A percentile compares a stretch with the other conserved stretches of the same genome.
phyloP scores from a whole-genome alignment of 2,329 filamentous ascomycete species.

The Peltaster fructicola region DNA sequence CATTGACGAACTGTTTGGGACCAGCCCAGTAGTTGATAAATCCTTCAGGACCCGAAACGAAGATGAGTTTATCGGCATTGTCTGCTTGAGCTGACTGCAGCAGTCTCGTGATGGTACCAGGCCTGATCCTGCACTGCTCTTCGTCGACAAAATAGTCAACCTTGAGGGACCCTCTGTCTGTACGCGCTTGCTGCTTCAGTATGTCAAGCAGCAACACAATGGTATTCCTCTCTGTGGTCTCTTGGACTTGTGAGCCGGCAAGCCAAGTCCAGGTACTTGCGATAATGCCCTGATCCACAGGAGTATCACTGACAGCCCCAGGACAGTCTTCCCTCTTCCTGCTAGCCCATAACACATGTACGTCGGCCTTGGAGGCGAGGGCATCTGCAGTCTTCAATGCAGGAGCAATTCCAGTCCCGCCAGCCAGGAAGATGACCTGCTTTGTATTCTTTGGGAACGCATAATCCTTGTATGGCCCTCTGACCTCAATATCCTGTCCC shows the following conservation, averaged over 20 bases:
- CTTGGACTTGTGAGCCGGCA: constrained; percentile 1
- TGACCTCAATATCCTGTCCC: constrained; percentile 51
- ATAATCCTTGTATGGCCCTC: constrained; percentile 60
- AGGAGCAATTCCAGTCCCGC: constrained; percentile 81
- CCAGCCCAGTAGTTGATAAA: constrained; percentile 73
- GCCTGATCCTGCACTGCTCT: constrained; percentile 47
- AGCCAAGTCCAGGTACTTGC: constrained; percentile 3
- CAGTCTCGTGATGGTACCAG: constrained; percentile 19
- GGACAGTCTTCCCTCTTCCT: constrained; percentile 46
- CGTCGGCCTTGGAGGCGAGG: constrained; percentile 27
- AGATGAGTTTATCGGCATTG: constrained; percentile 38
- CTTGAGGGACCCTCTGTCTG: constrained; percentile 26
- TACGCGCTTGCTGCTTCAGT: constrained; percentile 29
- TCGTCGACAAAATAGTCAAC: constrained; percentile 72
- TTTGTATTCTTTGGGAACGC: constrained; percentile 34
- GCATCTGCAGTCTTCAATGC: constrained; percentile 63
- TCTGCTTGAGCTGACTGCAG: constrained; percentile 1
- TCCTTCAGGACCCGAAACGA: constrained; percentile 80
- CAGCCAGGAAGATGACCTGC: constrained; percentile 66
- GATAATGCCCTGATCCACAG: no score
- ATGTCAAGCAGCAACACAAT: constrained; percentile 46
- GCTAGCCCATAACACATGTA: constrained; percentile 74
- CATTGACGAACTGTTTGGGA: constrained; percentile 55
- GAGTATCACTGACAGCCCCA: constrained; percentile 39
- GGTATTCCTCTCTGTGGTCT: constrained; percentile 19